phyloP scores from a whole-genome alignment of 768 basidiomycete genomes.

The Naganishia friedmannii region DNA sequence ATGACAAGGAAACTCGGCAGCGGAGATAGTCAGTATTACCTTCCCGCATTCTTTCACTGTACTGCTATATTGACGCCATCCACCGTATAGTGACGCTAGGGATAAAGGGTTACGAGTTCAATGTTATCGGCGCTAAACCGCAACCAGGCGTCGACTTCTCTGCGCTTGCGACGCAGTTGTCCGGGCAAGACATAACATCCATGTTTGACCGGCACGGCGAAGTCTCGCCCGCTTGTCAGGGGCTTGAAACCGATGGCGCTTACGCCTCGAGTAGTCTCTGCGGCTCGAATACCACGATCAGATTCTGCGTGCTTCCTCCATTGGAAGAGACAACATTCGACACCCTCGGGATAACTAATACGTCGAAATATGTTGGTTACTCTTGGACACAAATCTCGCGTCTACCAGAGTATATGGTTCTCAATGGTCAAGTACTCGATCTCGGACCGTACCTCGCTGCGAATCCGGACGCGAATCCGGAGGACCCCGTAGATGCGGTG shows the following conservation, averaged over 20 bases:
- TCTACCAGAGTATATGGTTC: conserved; percentile 73
- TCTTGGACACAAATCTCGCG: conserved; percentile 80
- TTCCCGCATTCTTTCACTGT: background rate
- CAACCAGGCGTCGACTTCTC: conserved; percentile 62
- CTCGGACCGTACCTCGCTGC: conserved; percentile 77
- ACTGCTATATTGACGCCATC: background rate
- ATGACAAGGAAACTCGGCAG: conserved; percentile 33
- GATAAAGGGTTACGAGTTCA: conserved; percentile 72
- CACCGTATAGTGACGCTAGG: conserved; percentile 63
- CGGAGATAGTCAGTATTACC: background rate
- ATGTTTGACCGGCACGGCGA: conserved; percentile 69
- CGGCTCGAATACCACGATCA: conserved; percentile 43
- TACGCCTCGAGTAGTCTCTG: conserved; percentile 77
- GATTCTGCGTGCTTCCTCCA: conserved; percentile 66
- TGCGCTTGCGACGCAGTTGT: conserved; percentile 57
- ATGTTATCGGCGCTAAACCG: conserved; percentile 62
- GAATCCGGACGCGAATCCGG: conserved; percentile 65
- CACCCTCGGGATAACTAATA: conserved; percentile 65
- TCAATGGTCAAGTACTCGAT: conserved; percentile 93
- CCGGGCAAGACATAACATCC: conserved; percentile 88
- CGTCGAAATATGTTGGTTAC: conserved; percentile 73
- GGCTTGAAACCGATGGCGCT: conserved; percentile 58
- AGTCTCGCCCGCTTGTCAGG: conserved; percentile 66
- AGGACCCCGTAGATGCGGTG: conserved; percentile 75
- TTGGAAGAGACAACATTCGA: conserved; percentile 63